Percentiles rank a stretch among this genome's conserved stretches.
Evolutionary conservation across 2,329 filamentous ascomycete genomes (phyloP).

Genomic region (Chalara sp.): DNA sequence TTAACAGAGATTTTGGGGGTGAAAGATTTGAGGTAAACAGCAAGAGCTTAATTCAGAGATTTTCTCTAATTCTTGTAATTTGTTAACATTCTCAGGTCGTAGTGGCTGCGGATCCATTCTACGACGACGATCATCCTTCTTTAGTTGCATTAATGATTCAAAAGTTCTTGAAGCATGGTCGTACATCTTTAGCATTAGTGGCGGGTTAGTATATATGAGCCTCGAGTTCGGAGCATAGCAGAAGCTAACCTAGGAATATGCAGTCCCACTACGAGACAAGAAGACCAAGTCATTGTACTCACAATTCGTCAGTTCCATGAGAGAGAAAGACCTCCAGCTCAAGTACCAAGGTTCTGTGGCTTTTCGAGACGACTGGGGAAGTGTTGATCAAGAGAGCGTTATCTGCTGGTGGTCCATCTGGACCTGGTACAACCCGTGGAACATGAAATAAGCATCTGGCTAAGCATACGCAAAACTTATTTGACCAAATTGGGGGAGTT

Average conservation of each 20-base stretch:
- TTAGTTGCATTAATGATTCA: conserved; percentile 67
- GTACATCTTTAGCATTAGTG: conserved; percentile 58
- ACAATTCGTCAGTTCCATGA: conserved; percentile 58
- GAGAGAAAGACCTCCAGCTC: conserved; percentile 40
- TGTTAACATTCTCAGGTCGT: conserved; percentile 48
- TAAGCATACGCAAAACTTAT: too few species aligned
- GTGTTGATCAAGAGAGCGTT: conserved; percentile 32
- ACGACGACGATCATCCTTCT: conserved; percentile 73
- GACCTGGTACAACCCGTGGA: neutral
- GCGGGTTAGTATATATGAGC: too few species aligned
- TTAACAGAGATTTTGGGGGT: neutral
- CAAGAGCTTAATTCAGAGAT: conserved; percentile 1
- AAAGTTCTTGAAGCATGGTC: conserved; percentile 53
- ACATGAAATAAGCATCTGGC: too few species aligned
- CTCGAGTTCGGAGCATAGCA: too few species aligned
- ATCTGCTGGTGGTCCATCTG: conserved; percentile 10
- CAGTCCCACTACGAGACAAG: conserved; percentile 71
- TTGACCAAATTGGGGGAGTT: too few species aligned
- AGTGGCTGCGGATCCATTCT: conserved; percentile 79
- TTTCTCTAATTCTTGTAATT: neutral
- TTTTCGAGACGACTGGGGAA: conserved; percentile 68
- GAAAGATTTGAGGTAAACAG: neutral
- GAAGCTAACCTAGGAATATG: conserved; percentile 26
- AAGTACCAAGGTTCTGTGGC: conserved; percentile 55
- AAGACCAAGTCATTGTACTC: conserved; percentile 56